Percentiles rank a stretch among this genome's conserved stretches.
phyloP scores from a whole-genome alignment of 805 yeast species.

The Cyberlindnera mississippiensis region DNA sequence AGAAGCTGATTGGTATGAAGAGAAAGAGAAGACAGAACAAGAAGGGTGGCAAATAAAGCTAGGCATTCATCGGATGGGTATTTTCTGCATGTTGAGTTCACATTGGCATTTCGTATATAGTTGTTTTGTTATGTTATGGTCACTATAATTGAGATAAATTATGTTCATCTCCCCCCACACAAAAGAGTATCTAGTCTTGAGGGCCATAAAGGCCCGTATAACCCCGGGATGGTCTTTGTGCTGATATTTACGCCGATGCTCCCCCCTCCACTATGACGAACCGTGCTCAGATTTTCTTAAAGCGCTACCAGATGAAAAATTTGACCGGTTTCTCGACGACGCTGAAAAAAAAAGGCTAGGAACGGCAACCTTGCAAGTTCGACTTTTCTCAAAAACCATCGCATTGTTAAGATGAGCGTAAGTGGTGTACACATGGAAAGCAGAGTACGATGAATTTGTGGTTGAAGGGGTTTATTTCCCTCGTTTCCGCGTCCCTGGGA shows the following conservation, averaged over 20 bases:
- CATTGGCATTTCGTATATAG: no score
- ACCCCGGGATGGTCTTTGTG: no score
- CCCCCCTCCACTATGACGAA: neutral
- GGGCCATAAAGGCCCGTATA: no score
- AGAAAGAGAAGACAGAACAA: conserved; percentile 60
- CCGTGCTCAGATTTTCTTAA: conserved; percentile 20
- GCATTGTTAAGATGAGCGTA: conserved; percentile 20
- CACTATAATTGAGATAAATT: no score
- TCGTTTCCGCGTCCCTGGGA: neutral
- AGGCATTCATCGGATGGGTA: no score
- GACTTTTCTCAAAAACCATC: neutral
- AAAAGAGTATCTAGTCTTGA: no score
- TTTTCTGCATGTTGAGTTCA: no score
- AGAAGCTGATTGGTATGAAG: conserved; percentile 62
- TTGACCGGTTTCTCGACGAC: conserved; percentile 19
- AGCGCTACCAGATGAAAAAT: conserved; percentile 12
- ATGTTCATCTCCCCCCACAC: no score
- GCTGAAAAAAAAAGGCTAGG: conserved; percentile 15
- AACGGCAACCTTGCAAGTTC: neutral
- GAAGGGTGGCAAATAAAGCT: conserved; percentile 6
- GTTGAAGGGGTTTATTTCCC: neutral
- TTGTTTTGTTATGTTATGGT: no score
- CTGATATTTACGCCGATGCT: conserved; percentile 11
- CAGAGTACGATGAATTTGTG: neutral
- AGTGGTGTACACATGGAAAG: conserved; percentile 3